These are phyloP conservation scores for Suhomyces coccinellae DNA, from an alignment of 1,139 yeast genomes.

Conservation along the genomic window DNA sequence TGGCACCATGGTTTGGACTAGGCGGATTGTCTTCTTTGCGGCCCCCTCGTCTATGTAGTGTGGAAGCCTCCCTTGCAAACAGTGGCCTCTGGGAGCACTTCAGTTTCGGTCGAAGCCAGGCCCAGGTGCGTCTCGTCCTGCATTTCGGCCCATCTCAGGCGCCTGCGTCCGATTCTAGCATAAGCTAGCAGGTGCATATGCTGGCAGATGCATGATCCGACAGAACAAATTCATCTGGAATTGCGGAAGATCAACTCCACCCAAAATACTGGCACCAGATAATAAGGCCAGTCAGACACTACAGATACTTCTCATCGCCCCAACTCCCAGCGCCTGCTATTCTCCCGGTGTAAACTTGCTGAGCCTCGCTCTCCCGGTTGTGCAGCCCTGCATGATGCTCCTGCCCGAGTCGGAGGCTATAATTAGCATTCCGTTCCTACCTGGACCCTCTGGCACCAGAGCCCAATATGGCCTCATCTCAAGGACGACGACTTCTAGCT, in stretches of 20 bases:
- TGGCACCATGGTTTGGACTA: not conserved
- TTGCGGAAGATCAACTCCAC: too few species aligned
- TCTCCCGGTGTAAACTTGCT: not conserved
- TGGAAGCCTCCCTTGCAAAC: not conserved
- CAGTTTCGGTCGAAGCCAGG: not conserved
- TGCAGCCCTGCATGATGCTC: not conserved
- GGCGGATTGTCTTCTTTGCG: too few species aligned
- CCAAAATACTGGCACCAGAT: too few species aligned
- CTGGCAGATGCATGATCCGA: not conserved
- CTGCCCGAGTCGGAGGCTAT: not conserved
- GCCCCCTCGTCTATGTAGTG: not conserved
- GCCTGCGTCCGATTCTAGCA: not conserved
- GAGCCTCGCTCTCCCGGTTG: too few species aligned
- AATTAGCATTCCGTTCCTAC: not conserved
- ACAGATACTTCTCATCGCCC: too few species aligned
- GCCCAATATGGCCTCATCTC: not conserved
- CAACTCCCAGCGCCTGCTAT: not conserved
- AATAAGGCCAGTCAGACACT: too few species aligned
- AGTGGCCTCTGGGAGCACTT: not conserved
- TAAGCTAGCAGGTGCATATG: not conserved
- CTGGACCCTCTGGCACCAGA: not conserved
- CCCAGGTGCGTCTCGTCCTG: not conserved
- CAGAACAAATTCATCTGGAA: too few species aligned
- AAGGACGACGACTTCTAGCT: not conserved
- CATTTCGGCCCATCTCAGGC: not conserved